Percentiles rank a stretch among this genome's conserved stretches.
These are phyloP conservation scores for Pseudogymnoascus sp. DNA, from an alignment of 2,329 filamentous ascomycete species.

Conservation along the genomic window DNA sequence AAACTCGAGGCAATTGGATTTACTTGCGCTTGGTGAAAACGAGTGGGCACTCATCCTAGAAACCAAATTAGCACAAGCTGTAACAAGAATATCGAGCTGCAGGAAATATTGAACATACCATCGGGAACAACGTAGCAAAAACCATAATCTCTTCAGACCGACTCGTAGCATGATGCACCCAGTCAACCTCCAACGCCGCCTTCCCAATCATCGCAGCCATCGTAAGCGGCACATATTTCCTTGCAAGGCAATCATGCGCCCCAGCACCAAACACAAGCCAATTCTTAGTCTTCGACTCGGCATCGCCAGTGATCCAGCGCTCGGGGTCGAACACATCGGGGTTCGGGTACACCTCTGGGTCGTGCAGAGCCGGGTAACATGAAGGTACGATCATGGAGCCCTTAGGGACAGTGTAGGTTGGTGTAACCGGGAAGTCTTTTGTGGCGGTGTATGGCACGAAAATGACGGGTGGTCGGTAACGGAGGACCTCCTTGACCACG, in stretches of 20 bases:
- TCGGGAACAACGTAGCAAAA: neutral
- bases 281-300: slow-evolving; percentile 41
- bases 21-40: neutral
- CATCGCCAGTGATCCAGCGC: slow-evolving; percentile 43
- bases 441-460: slow-evolving; percentile 44
- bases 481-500: slow-evolving; percentile 45
- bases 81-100: neutral
- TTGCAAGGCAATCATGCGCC: slow-evolving; percentile 41
- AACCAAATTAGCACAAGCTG: neutral
- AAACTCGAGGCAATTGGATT: neutral
- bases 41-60: neutral
- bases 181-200: slow-evolving; percentile 40
- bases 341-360: slow-evolving; percentile 38
- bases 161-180: slow-evolving; percentile 40
- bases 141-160: slow-evolving; percentile 38
- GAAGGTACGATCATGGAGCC: slow-evolving; percentile 42
- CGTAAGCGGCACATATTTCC: slow-evolving; percentile 40
- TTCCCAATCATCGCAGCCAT: slow-evolving; percentile 47
- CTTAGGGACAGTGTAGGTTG: slow-evolving; percentile 40
- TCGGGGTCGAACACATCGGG: slow-evolving; percentile 42
- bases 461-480: slow-evolving; percentile 43
- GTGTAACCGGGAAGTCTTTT: slow-evolving; percentile 38
- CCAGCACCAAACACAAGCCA: slow-evolving; percentile 46
- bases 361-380: slow-evolving; percentile 43
- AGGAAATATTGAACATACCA: neutral